phyloP scores from a whole-genome alignment of 2,329 filamentous ascomycete genomes.

The Colletotrichum horii region DNA sequence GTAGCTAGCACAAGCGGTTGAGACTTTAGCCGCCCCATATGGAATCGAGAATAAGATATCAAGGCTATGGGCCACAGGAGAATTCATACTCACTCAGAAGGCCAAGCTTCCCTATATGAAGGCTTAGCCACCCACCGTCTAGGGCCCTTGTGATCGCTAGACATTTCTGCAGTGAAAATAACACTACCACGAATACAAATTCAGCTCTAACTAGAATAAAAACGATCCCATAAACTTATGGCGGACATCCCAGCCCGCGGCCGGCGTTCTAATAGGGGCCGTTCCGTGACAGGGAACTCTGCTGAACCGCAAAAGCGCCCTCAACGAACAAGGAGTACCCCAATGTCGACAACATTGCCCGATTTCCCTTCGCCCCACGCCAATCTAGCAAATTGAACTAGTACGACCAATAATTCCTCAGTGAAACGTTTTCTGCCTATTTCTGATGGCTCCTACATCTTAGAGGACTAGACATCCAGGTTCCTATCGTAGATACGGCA shows the following conservation, averaged over 20 bases:
- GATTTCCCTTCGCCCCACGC: background rate
- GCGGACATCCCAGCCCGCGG: background rate
- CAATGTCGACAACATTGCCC: background rate
- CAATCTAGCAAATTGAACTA: background rate
- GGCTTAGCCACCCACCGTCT: background rate
- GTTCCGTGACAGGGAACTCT: background rate
- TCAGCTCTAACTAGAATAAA: background rate
- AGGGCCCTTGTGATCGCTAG: background rate
- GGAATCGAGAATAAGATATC: background rate
- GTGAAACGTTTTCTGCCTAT: background rate
- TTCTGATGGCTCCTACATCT: background rate
- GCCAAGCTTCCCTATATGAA: background rate
- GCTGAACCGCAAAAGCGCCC: background rate
- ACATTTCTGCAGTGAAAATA: background rate
- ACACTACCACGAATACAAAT: background rate
- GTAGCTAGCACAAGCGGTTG: background rate
- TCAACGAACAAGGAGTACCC: background rate
- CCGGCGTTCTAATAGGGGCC: background rate
- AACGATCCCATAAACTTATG: background rate
- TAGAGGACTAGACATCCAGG: background rate
- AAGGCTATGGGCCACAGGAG: background rate
- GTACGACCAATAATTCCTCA: background rate
- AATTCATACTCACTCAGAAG: background rate
- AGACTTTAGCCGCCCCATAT: background rate
- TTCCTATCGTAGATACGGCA: background rate